A percentile compares a stretch with the other conserved stretches of the same genome.
Evolutionary conservation across 2,329 filamentous ascomycete species (phyloP).

Genomic region (Ilyonectria mors-panacis): DNA sequence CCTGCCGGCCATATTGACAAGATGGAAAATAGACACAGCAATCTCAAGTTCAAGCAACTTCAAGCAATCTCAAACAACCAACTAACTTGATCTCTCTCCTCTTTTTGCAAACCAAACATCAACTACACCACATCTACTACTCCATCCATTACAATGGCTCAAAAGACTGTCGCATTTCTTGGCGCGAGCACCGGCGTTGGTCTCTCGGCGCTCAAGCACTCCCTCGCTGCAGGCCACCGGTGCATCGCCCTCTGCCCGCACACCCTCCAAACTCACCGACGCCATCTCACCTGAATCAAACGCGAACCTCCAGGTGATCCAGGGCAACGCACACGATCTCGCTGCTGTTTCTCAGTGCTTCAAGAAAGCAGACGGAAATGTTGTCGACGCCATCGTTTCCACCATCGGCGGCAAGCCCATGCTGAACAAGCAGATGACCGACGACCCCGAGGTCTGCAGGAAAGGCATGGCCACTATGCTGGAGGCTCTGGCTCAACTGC

Average conservation of each 20-base stretch:
- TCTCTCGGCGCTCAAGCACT: conserved; percentile 61
- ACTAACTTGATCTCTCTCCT: neutral
- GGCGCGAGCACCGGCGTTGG: conserved; percentile 67
- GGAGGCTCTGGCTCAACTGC: conserved; percentile 52
- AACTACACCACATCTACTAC: neutral
- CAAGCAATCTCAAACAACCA: conserved; percentile 4
- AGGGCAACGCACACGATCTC: conserved; percentile 64
- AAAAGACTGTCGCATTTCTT: conserved; percentile 64
- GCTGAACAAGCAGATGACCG: conserved; percentile 53
- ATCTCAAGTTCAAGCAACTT: neutral
- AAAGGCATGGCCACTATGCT: conserved; percentile 61
- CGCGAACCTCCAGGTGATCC: conserved; percentile 59
- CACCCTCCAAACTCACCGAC: conserved; percentile 62
- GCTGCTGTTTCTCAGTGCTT: conserved; percentile 56
- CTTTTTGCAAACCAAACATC: neutral
- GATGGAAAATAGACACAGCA: conserved; percentile 1
- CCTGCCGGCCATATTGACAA: neutral
- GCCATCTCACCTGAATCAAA: conserved; percentile 50
- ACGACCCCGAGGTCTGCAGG: conserved; percentile 65
- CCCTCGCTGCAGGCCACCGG: conserved; percentile 61
- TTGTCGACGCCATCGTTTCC: conserved; percentile 64
- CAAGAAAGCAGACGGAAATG: conserved; percentile 41
- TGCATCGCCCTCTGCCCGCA: conserved; percentile 66
- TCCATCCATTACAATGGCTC: conserved; percentile 24
- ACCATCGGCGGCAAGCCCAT: conserved; percentile 60